A percentile compares a stretch with the other conserved stretches of the same genome.
These are phyloP conservation scores for Raphanus sativus DNA, from an alignment of 345 rosid genomes.

Conservation along the genomic window DNA sequence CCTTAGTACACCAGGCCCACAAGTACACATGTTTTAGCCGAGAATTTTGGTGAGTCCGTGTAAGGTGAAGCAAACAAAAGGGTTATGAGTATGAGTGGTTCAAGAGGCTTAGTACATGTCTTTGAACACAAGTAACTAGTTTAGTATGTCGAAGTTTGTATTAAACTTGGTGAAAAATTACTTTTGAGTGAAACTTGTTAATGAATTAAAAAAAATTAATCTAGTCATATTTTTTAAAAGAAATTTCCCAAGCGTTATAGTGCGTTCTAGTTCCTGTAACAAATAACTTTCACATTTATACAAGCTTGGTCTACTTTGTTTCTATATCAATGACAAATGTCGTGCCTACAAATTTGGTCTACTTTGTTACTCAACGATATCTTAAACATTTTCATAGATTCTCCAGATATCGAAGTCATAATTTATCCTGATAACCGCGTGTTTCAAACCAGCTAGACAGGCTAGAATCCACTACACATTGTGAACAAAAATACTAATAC, in stretches of 20 bases:
- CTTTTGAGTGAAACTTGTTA: background rate
- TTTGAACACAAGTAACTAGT: background rate
- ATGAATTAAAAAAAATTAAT: too few species aligned
- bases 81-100: background rate
- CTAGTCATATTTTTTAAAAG: too few species aligned
- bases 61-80: background rate
- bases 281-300: too few species aligned
- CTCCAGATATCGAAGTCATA: background rate
- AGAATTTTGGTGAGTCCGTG: background rate
- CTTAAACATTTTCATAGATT: conserved; percentile 6
- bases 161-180: background rate
- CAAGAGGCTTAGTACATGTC: background rate
- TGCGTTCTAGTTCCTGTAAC: too few species aligned
- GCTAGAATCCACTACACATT: background rate
- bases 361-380: background rate
- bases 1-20: too few species aligned
- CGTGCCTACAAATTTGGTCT: too few species aligned
- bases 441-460: conserved; percentile 3
- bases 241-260: too few species aligned
- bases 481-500: conserved; percentile 1
- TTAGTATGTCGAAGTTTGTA: background rate
- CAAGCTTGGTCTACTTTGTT: too few species aligned
- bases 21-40: too few species aligned
- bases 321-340: too few species aligned
- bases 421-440: conserved; percentile 3